These are phyloP conservation scores for Trichosporon sp. DNA, from an alignment of 1,284 basidiomycete genomes.

Conservation along the genomic window DNA sequence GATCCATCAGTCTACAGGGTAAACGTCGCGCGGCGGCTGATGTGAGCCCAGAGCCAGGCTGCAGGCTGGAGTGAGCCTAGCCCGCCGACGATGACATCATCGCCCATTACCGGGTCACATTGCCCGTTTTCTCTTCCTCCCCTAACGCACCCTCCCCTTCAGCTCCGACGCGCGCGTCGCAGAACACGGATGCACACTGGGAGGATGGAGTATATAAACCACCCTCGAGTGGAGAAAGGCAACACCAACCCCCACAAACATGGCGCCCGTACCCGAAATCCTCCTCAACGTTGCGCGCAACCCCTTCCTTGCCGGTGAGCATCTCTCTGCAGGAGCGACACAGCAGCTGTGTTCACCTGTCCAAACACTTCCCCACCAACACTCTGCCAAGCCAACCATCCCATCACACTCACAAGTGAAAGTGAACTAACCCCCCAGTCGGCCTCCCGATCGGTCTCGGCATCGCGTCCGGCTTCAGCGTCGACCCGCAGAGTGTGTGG, in stretches of 20 bases:
- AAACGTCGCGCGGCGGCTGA: neutral
- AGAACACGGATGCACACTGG: too few relatives aligned
- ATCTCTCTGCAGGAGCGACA: neutral
- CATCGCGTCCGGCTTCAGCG: slow-evolving; percentile 61
- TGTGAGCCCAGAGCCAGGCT: neutral
- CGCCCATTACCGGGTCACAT: neutral
- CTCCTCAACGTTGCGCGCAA: slow-evolving; percentile 65
- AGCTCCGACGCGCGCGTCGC: neutral
- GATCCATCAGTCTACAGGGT: too few relatives aligned
- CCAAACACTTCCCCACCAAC: too few relatives aligned
- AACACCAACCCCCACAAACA: slow-evolving; percentile 21
- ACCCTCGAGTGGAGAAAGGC: neutral
- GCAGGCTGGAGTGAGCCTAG: neutral
- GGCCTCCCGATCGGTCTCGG: slow-evolving; percentile 67
- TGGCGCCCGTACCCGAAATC: slow-evolving; percentile 57
- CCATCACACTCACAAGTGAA: neutral
- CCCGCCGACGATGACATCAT: slow-evolving; percentile 8
- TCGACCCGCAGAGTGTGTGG: slow-evolving; percentile 30
- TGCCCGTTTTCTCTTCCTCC: neutral
- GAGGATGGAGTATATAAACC: slow-evolving; percentile 3
- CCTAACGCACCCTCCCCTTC: too few relatives aligned
- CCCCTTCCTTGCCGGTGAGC: slow-evolving; percentile 61
- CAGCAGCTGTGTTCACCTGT: too few relatives aligned
- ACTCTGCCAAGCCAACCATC: too few relatives aligned
- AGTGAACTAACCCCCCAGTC: slow-evolving; percentile 43